Evolutionary conservation across 495 filamentous ascomycete genomes (phyloP), one percentile per base, ranked within the genome.

Genomic region (Xylaria telfairii): DNA sequence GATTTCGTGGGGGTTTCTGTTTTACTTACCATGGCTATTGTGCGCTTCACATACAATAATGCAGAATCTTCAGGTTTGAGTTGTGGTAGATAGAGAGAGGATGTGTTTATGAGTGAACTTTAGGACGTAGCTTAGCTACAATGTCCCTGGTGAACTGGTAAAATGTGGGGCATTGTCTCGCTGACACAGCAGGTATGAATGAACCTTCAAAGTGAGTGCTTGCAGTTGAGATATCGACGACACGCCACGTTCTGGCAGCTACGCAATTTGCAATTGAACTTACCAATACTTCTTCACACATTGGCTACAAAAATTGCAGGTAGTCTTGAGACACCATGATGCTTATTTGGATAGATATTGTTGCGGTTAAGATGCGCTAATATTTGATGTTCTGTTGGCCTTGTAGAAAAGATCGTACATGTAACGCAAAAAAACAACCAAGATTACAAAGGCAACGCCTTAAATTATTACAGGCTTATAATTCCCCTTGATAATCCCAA

Each of bases 1-100:
- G 26, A 19, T 30, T 47, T 47, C 26, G 13, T 1, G 51, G 24
- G 26, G 10, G 12, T 15, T 28, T 28, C 5, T 54, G 4, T 2
- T 56, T n/a, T 24, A 68, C 67, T 53, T 63, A 49, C 67, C 67
- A 69, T 69, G 4, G 42, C 32, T 13, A 49, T 6, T 30, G 9
- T 28, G 13, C 15, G 39, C 0, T 32, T 21, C 8, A 61, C 0
- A 0, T 41, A 26, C 12, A 41, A 60, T 13, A n/a, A 41, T 1
- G 24, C 44, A 5, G 5, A 26, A 19, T 21, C 41, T 19, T 19
- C 41, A 2, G 21, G 17, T 64, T 63, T 64, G 15, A 30, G 24
- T 47, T 30, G 61, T 64, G 37, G 17, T 59, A 8, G 37, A 10
- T 10, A 2, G 32, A 28, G 37, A 32, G 37, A 30, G 51, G 12